Base-by-base conservation (phyloP, 1,284 basidiomycete genomes). In the Pseudozyma pruni region DNA sequence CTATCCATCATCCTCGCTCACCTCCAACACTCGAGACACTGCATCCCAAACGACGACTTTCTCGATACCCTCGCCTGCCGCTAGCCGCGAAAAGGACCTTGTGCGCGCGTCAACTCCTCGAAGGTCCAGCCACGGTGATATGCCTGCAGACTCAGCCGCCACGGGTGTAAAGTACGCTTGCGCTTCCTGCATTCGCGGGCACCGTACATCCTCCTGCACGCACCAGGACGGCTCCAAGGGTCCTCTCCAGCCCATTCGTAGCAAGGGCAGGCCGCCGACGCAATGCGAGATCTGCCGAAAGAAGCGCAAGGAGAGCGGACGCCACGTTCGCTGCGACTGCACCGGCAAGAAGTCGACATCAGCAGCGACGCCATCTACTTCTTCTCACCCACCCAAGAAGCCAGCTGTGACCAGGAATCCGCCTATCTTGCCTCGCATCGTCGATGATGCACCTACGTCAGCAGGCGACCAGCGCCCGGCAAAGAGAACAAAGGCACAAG, bases 221-320 rank as follows among this genome's bases (percentile, higher is more conserved):
- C 78, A 80, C 62, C 73, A 72, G 52, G 76, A 78, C 47, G 76
- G 76, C 20, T 76, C 74, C 29, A 75, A 77, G 25, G 70, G 76
- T 2, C 72, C 72, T 0, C 56, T 80, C 38, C 56, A 74, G 23
- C 68, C 72, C 4, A 71, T 80, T 23, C 71, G 75, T 42, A 60
- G 57, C 47, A 72, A 75, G 29, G 78, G 78, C 14, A 60, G 78
- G 17, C 78, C 78, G 14, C 62, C 60, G 10, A 74, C 76, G 3
- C 78, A 80, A 40, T 80, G 78, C 51, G 59, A 72, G 29, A 47
- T 56, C 14, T 80, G 78, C 40, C 72, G 74, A 7, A 61, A 76
- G 42, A 73, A 69, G 42, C 67, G 78, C 25, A 46, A 56, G 11
- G 52, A 66, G 38, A 73, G 70, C 4, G 75, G 72, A 1, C 59